These are phyloP conservation scores for Euphrasia arctica DNA, from an alignment of 305 asterid genomes.

Conservation along the genomic window DNA sequence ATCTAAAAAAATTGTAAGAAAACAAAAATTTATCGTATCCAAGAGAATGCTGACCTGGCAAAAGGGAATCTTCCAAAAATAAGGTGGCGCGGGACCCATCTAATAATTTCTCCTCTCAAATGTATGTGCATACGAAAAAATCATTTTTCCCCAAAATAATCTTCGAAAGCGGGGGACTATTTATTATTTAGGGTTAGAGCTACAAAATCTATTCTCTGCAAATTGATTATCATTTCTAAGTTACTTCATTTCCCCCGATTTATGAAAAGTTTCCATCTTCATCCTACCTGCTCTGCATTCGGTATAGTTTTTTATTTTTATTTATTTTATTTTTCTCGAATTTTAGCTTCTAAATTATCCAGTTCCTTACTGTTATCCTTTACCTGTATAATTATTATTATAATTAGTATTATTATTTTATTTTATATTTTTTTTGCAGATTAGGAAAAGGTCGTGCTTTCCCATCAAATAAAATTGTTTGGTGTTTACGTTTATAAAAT, in stretches of 20 bases:
- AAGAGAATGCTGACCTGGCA: conserved; percentile 34
- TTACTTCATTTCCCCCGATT: conserved; percentile 17
- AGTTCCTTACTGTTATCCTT: conserved; percentile 12
- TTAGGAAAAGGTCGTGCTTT: conserved; percentile 17
- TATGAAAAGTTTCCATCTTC: conserved; percentile 26
- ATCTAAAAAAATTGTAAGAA: too few relatives aligned
- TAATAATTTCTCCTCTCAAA: conserved; percentile 30
- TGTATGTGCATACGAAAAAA: conserved; percentile 3
- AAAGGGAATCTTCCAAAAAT: conserved; percentile 31
- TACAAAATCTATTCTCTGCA: conserved; percentile 19
- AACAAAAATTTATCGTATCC: too few relatives aligned
- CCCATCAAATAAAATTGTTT: conserved; percentile 24
- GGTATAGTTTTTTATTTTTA: conserved; percentile 2
- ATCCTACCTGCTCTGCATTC: conserved; percentile 24
- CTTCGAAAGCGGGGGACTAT: conserved; percentile 32
- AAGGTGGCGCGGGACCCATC: conserved; percentile 34
- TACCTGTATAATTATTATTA: conserved; percentile 19
- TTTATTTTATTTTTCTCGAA: neutral
- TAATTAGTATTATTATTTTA: too few relatives aligned
- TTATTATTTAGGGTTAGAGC: conserved; percentile 47
- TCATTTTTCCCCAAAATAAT: conserved; percentile 20
- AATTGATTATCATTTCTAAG: conserved; percentile 21
- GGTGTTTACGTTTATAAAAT: conserved; percentile 6
- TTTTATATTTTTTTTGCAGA: conserved; percentile 25
- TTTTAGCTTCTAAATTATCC: conserved; percentile 14